phyloP scores from a whole-genome alignment of 208 protist genomes.

The Crithidia acanthocephali region DNA sequence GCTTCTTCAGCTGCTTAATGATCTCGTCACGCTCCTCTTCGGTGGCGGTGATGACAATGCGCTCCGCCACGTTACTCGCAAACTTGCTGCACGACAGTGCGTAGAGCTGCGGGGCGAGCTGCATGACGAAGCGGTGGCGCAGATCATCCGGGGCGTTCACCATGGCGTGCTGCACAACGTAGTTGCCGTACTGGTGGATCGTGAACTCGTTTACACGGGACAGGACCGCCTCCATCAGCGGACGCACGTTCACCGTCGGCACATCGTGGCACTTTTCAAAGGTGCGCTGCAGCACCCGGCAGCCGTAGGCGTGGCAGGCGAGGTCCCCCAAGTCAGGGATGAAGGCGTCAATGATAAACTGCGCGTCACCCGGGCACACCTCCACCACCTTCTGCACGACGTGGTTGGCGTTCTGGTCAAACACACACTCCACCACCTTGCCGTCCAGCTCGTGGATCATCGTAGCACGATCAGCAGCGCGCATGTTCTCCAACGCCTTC shows the following conservation, averaged over 20 bases:
- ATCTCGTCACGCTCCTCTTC: constrained; percentile 84
- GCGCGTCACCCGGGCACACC: constrained; percentile 66
- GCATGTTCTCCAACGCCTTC: constrained; percentile 92
- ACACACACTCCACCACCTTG: constrained; percentile 92
- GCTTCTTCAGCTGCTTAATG: constrained; percentile 62
- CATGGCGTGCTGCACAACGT: constrained; percentile 98
- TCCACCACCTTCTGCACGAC: constrained; percentile 99
- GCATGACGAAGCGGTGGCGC: constrained; percentile 73
- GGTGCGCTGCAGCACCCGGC: constrained; percentile 98
- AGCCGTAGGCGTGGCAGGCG: constrained; percentile 98
- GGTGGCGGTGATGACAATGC: constrained; percentile 86
- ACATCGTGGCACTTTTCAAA: constrained; percentile 80
- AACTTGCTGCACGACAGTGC: constrained; percentile 97
- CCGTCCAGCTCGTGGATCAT: constrained; percentile 92
- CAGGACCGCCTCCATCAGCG: constrained; percentile 93
- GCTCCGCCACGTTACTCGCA: constrained; percentile 98
- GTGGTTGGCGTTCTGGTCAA: constrained; percentile 99
- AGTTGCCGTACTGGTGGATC: constrained; percentile 98
- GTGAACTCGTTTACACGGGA: constrained; percentile 77
- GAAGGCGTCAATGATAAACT: constrained; percentile 97
- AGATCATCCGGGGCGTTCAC: constrained; percentile 90
- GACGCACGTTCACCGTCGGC: constrained; percentile 52
- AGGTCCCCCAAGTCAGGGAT: constrained; percentile 83
- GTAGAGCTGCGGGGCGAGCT: constrained; percentile 77
- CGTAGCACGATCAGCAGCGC: constrained; percentile 32